Evolutionary conservation across 495 filamentous ascomycete species (phyloP).

Genomic region (Neurospora terricola): DNA sequence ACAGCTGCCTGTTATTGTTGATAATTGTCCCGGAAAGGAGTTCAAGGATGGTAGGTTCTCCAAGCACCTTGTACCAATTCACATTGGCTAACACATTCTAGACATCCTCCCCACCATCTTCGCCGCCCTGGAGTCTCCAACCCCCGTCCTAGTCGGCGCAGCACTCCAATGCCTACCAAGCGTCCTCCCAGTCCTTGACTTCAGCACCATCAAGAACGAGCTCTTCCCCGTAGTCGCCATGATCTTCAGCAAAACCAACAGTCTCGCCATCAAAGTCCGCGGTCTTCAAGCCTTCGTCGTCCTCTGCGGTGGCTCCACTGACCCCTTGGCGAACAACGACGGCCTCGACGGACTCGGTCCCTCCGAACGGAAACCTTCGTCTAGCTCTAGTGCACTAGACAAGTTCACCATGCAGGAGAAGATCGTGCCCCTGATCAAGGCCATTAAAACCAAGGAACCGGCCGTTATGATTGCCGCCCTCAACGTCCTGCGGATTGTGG

Average conservation of each 20-base stretch:
- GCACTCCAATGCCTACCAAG: slow-evolving; percentile 62
- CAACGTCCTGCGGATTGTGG: slow-evolving; percentile 72
- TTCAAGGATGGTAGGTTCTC: slow-evolving; percentile 60
- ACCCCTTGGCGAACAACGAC: slow-evolving; percentile 43
- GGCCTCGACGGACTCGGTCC: slow-evolving; percentile 58
- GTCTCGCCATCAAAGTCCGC: slow-evolving; percentile 85
- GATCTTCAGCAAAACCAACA: slow-evolving; percentile 87
- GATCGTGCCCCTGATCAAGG: slow-evolving; percentile 79
- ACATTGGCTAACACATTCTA: slow-evolving; percentile 19
- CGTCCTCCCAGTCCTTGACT: slow-evolving; percentile 77
- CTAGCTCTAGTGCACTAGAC: slow-evolving; percentile 68
- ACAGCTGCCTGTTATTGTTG: slow-evolving; percentile 61
- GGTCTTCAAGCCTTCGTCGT: slow-evolving; percentile 82
- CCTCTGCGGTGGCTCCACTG: slow-evolving; percentile 68
- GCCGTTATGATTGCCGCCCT: slow-evolving; percentile 95
- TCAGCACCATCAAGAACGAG: slow-evolving; percentile 91
- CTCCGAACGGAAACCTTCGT: slow-evolving; percentile 39
- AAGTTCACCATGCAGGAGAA: slow-evolving; percentile 98
- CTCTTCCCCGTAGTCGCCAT: slow-evolving; percentile 82
- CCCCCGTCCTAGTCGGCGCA: slow-evolving; percentile 79
- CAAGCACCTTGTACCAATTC: no score
- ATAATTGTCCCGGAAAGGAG: slow-evolving; percentile 77
- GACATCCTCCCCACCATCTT: slow-evolving; percentile 81
- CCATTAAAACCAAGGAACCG: slow-evolving; percentile 94
- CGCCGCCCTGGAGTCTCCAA: slow-evolving; percentile 73